phyloP scores from a whole-genome alignment of 2,329 filamentous ascomycete species.

The Fusarium keratoplasticum region DNA sequence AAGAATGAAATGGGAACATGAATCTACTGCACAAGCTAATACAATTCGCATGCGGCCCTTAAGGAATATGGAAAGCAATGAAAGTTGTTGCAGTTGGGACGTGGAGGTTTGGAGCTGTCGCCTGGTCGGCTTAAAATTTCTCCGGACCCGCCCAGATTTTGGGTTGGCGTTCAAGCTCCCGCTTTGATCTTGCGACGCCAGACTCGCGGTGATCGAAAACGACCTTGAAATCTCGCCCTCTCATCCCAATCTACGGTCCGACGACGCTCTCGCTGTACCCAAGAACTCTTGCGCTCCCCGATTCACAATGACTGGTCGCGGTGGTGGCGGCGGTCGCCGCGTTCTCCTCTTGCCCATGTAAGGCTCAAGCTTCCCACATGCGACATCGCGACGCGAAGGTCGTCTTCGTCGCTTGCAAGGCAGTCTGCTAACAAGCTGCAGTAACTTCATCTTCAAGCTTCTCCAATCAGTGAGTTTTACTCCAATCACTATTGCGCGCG shows the following conservation, averaged over 20 bases:
- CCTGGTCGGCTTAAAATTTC: constrained; percentile 32
- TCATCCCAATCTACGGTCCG: background rate
- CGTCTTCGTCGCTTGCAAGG: background rate
- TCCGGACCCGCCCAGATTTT: constrained; percentile 38
- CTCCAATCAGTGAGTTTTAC: constrained; percentile 68
- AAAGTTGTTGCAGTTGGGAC: too few relatives aligned
- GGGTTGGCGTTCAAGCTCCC: constrained; percentile 38
- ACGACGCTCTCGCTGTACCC: background rate
- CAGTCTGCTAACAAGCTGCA: constrained; percentile 41
- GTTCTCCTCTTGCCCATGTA: constrained; percentile 70
- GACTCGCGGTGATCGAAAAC: constrained; percentile 36
- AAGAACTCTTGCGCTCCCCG: constrained; percentile 9
- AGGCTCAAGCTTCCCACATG: constrained; percentile 27
- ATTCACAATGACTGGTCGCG: constrained; percentile 66
- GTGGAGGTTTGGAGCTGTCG: too few relatives aligned
- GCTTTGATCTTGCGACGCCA: constrained; percentile 42
- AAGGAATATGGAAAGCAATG: background rate
- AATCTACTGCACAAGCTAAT: background rate
- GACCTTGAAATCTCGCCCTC: constrained; percentile 5
- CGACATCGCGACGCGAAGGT: constrained; percentile 27
- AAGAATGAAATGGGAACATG: rapidly evolving
- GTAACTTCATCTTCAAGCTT: constrained; percentile 75
- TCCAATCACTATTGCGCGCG: background rate
- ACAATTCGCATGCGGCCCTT: too few relatives aligned
- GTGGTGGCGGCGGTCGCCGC: constrained; percentile 69